phyloP scores from a whole-genome alignment of 78 protist genomes.

The Dictyostelium brefeldianum region DNA sequence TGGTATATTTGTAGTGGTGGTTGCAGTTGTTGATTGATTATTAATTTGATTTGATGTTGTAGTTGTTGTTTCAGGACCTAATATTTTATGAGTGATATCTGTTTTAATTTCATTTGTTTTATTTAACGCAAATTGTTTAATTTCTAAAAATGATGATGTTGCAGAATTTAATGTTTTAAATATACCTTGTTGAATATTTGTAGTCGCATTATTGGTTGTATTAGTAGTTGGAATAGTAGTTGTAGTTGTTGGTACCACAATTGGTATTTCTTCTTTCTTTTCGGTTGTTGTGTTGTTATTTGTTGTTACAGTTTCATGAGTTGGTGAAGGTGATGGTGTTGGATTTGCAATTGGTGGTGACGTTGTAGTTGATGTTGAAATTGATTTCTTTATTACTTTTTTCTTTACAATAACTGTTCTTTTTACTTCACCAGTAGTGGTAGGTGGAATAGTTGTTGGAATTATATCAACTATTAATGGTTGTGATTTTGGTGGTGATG shows the following conservation, averaged over 20 bases:
- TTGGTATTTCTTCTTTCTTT: background rate
- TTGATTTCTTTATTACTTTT: conserved; percentile 36
- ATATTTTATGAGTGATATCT: conserved; percentile 50
- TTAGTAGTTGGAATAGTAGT: background rate
- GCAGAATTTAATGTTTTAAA: conserved; percentile 47
- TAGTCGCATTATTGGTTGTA: background rate
- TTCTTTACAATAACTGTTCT: conserved; percentile 66
- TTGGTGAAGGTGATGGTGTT: background rate
- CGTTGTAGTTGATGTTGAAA: background rate
- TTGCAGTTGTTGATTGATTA: background rate
- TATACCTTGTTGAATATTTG: conserved; percentile 16
- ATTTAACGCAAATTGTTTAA: conserved; percentile 44
- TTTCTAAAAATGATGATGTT: conserved; percentile 21
- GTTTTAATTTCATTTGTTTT: conserved; percentile 62
- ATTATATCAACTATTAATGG: background rate
- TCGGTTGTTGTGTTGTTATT: background rate
- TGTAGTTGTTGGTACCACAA: conserved; percentile 18
- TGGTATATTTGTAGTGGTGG: background rate
- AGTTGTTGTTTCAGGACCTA: conserved; percentile 13
- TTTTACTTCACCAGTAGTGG: background rate
- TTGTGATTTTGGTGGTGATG: background rate
- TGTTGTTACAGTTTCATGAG: background rate
- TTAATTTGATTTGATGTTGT: background rate
- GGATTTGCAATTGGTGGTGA: conserved; percentile 5
- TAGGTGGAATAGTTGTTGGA: background rate